These are phyloP conservation scores for Candida oleophila DNA, from an alignment of 805 yeast species.

Conservation along the genomic window DNA sequence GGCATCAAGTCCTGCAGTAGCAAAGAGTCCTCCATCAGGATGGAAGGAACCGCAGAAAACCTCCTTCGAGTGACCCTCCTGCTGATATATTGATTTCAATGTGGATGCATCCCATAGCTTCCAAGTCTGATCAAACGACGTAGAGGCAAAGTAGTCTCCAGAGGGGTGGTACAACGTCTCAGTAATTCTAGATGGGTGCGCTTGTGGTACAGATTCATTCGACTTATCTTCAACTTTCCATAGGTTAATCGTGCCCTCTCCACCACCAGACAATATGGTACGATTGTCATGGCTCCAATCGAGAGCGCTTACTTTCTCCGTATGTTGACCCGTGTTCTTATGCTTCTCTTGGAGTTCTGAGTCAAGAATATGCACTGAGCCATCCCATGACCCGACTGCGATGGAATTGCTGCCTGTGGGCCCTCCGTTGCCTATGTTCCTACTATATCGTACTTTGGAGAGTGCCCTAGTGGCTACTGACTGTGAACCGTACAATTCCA, in stretches of 20 bases:
- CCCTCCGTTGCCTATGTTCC: constrained; percentile 17
- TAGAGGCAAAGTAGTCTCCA: constrained; percentile 55
- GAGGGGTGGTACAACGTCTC: constrained; percentile 65
- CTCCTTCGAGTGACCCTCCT: constrained; percentile 85
- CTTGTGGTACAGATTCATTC: constrained; percentile 17
- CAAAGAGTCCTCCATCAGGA: constrained; percentile 72
- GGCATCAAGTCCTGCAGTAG: constrained; percentile 79
- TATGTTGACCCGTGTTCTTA: constrained; percentile 40
- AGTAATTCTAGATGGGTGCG: constrained; percentile 53
- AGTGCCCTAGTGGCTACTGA: constrained; percentile 68
- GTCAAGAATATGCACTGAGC: constrained; percentile 55
- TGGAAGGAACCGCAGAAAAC: constrained; percentile 64
- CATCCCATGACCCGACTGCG: constrained; percentile 85
- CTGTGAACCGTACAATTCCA: constrained; percentile 65
- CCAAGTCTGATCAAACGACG: constrained; percentile 88
- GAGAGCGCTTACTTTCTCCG: constrained; percentile 68
- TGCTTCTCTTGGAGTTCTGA: constrained; percentile 30
- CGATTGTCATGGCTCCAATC: constrained; percentile 55
- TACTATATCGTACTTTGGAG: constrained; percentile 52
- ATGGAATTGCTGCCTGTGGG: constrained; percentile 19
- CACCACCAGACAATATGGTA: constrained; percentile 1
- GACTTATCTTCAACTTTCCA: constrained; percentile 21
- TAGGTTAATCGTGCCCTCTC: constrained; percentile 12
- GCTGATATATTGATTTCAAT: constrained; percentile 38
- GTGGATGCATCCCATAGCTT: constrained; percentile 73